These are phyloP conservation scores for Sindora glabra DNA, from an alignment of 306 rosid species.

Conservation along the genomic window DNA sequence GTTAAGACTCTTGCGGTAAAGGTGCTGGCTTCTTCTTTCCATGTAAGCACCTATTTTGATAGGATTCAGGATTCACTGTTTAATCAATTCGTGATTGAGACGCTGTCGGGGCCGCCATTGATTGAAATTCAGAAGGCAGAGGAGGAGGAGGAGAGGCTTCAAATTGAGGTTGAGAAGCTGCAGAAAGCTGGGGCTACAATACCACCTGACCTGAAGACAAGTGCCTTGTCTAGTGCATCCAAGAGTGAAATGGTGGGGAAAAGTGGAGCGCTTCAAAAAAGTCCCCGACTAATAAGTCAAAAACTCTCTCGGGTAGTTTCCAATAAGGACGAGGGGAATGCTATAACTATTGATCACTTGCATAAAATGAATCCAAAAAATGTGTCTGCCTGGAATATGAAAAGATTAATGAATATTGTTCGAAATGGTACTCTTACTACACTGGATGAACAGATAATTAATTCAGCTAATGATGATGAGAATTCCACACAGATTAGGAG, in stretches of 20 bases:
- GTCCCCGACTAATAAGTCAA: slow-evolving; percentile 9
- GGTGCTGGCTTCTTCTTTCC: slow-evolving; percentile 79
- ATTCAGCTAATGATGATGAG: slow-evolving; percentile 40
- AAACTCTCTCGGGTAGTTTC: slow-evolving; percentile 11
- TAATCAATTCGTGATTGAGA: slow-evolving; percentile 71
- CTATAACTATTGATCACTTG: slow-evolving; percentile 62
- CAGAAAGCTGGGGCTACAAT: slow-evolving; percentile 44
- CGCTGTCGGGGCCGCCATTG: slow-evolving; percentile 45
- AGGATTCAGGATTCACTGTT: slow-evolving; percentile 78
- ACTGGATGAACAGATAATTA: slow-evolving; percentile 54
- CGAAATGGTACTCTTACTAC: slow-evolving; percentile 61
- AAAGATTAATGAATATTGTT: slow-evolving; percentile 72
- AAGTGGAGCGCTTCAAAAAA: slow-evolving; percentile 11
- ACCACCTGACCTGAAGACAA: slow-evolving; percentile 39
- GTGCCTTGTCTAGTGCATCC: slow-evolving; percentile 11
- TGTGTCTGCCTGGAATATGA: slow-evolving; percentile 94
- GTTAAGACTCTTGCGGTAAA: slow-evolving; percentile 66
- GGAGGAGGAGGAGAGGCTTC: slow-evolving; percentile 41
- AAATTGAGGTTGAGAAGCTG: slow-evolving; percentile 32
- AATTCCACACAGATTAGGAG: slow-evolving; percentile 50
- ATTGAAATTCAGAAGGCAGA: slow-evolving; percentile 26
- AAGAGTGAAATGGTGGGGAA: slow-evolving; percentile 24
- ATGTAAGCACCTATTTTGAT: slow-evolving; percentile 75
- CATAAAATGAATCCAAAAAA: slow-evolving; percentile 68
- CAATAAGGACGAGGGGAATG: slow-evolving; percentile 45